phyloP scores from a whole-genome alignment of 2,329 filamentous ascomycete species.

The Curvularia spicifera region DNA sequence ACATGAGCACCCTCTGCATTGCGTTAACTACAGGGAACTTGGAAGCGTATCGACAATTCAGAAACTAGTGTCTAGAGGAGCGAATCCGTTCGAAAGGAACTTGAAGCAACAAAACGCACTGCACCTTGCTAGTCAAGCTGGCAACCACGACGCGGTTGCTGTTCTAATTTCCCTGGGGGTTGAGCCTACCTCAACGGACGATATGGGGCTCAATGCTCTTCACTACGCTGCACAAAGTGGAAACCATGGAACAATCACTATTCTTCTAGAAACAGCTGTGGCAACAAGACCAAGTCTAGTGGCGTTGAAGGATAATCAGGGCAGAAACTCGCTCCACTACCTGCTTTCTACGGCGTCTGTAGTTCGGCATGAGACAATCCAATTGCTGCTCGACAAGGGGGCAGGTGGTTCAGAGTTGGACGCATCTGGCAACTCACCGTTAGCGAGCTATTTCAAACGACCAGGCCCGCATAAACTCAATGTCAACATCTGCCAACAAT shows the following conservation, averaged over 20 bases:
- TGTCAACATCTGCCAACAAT: conserved; percentile 1
- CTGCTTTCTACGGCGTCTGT: conserved; percentile 3
- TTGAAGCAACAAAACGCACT: conserved; percentile 17
- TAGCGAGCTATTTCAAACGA: conserved; percentile 11
- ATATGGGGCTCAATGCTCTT: conserved; percentile 19
- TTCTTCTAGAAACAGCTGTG: conserved; percentile 8
- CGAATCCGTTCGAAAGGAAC: conserved; percentile 14
- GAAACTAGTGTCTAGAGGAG: conserved; percentile 16
- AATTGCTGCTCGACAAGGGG: conserved; percentile 16
- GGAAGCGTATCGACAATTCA: conserved; percentile 5
- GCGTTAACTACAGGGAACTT: neutral
- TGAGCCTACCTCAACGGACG: conserved; percentile 8
- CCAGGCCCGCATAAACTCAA: neutral
- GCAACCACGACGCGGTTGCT: conserved; percentile 11
- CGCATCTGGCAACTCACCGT: conserved; percentile 8
- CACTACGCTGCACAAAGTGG: conserved; percentile 18
- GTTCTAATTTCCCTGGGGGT: conserved; percentile 17
- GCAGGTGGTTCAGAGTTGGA: conserved; percentile 15
- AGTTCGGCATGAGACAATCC: conserved; percentile 8
- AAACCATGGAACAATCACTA: conserved; percentile 9
- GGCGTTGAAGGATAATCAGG: conserved; percentile 7
- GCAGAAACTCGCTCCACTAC: conserved; percentile 14
- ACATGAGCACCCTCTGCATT: neutral
- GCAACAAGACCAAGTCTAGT: conserved; percentile 10
- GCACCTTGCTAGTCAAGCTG: conserved; percentile 15